Evolutionary conservation across 208 protist species (phyloP).

Genomic region (Phytomonas sp.): DNA sequence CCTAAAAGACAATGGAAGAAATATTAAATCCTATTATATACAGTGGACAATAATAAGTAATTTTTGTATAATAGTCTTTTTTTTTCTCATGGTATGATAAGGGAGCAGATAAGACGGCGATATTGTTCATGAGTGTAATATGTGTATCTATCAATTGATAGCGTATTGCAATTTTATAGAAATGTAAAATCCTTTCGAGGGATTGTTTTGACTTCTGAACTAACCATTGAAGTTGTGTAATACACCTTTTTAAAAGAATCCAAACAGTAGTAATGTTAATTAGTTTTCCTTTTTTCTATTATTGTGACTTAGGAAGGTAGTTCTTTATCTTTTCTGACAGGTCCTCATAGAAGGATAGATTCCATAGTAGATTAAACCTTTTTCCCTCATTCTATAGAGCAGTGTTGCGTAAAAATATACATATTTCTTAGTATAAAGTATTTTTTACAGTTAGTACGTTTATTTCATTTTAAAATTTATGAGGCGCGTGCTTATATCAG

Average conservation of each 20-base stretch:
- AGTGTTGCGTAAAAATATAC: background rate
- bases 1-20: background rate
- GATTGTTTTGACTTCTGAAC: background rate
- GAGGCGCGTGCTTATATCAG: constrained; percentile 8
- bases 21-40: background rate
- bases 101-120: background rate
- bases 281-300: constrained; percentile 9
- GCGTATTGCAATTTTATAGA: background rate
- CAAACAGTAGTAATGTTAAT: background rate
- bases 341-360: background rate
- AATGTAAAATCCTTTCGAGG: background rate
- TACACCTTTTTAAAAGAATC: background rate
- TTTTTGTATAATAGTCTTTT: background rate
- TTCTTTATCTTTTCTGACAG: constrained; percentile 6
- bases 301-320: background rate
- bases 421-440: background rate
- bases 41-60: background rate
- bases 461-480: constrained; percentile 14
- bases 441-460: constrained; percentile 11
- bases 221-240: background rate
- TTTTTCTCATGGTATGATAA: background rate
- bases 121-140: background rate
- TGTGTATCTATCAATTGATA: background rate
- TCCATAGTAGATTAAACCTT: background rate
- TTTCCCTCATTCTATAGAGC: background rate